phyloP scores from a whole-genome alignment of 257 asterid species.

The Solanum raphanifolium region DNA sequence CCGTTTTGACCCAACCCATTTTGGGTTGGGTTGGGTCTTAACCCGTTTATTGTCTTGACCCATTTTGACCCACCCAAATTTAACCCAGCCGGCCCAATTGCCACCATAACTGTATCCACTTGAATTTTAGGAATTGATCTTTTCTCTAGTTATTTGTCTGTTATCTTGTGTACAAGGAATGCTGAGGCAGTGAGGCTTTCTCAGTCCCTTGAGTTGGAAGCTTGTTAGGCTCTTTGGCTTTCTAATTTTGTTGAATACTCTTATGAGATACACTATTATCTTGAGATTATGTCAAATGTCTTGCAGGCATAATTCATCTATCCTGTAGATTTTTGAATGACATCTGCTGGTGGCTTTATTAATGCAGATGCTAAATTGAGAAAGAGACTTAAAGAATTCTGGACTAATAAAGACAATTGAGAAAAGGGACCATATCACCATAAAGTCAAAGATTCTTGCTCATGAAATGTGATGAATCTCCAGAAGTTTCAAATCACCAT shows the following conservation, averaged over 20 bases:
- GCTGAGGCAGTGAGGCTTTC: background rate
- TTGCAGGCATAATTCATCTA: slow-evolving; percentile 3
- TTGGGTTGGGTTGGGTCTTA: too few species aligned
- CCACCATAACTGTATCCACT: background rate
- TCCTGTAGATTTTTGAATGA: slow-evolving; percentile 27
- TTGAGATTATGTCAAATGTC: slow-evolving; percentile 5
- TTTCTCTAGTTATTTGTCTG: background rate
- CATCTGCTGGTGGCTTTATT: slow-evolving; percentile 44
- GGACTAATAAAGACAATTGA: slow-evolving; percentile 54
- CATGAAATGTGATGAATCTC: slow-evolving; percentile 22
- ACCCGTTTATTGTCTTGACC: too few species aligned
- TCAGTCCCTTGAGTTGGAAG: background rate
- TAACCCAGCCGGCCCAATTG: too few species aligned
- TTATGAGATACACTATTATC: background rate
- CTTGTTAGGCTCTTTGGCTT: background rate
- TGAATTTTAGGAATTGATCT: background rate
- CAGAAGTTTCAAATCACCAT: slow-evolving; percentile 38
- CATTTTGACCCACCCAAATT: too few species aligned
- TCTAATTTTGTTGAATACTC: background rate
- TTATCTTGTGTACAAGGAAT: background rate
- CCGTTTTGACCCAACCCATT: too few species aligned
- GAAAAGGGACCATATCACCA: slow-evolving; percentile 38
- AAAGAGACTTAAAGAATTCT: slow-evolving; percentile 49
- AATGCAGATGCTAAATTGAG: slow-evolving; percentile 63
- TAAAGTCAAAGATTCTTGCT: slow-evolving; percentile 33